Conservation (phyloP, 345 rosid species). For the Pugionium cornutum region DNA sequence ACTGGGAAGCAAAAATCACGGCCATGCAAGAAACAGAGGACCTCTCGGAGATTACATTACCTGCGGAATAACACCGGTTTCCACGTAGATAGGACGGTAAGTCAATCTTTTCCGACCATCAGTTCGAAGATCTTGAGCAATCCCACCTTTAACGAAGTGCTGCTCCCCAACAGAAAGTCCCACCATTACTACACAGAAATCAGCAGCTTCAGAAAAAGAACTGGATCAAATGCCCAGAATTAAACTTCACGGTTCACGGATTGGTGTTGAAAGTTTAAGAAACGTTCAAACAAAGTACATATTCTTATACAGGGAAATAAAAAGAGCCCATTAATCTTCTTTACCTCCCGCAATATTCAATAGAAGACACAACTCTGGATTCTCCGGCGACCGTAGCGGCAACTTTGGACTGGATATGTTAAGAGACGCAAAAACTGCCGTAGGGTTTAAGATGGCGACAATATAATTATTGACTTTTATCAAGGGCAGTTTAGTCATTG, state of each 20-base stretch:
- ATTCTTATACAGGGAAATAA: slow-evolving; percentile 7
- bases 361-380: slow-evolving; percentile 4
- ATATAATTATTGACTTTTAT: slow-evolving; percentile 1
- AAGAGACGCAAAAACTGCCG: slow-evolving; percentile 7
- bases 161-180: slow-evolving; percentile 77
- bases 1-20: neutral
- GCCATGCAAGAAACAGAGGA: slow-evolving; percentile 1
- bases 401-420: slow-evolving; percentile 25
- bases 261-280: slow-evolving; percentile 11
- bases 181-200: slow-evolving; percentile 52
- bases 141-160: slow-evolving; percentile 74
- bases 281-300: slow-evolving; percentile 18
- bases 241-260: slow-evolving; percentile 6
- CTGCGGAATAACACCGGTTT: slow-evolving; percentile 90
- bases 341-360: slow-evolving; percentile 24
- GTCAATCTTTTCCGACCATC: slow-evolving; percentile 75
- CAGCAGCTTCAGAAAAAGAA: neutral
- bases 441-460: slow-evolving; percentile 39
- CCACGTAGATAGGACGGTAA: slow-evolving; percentile 66
- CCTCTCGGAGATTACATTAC: slow-evolving; percentile 36
- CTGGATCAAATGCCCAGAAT: neutral
- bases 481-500: slow-evolving; percentile 33
- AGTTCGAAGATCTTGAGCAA: slow-evolving; percentile 75
- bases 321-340: neutral
- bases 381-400: slow-evolving; percentile 37